Evolutionary conservation across 108 stramenopile species (phyloP).

Genomic region (Aurantiochytrium sp.): DNA sequence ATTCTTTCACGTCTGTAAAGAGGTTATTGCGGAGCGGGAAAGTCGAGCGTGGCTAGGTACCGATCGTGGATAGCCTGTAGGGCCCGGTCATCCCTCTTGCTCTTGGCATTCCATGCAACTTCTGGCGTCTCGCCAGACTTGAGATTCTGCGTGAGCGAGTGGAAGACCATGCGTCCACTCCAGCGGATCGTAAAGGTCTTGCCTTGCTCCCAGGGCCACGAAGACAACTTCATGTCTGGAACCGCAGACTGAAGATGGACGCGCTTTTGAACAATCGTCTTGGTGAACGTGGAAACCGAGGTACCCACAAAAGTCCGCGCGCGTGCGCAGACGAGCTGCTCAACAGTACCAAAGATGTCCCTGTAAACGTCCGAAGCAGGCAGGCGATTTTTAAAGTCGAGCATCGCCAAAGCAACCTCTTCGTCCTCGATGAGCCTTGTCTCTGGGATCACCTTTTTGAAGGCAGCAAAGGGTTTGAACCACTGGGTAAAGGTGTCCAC

Average conservation of each 20-base stretch:
- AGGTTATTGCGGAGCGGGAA: too few species aligned
- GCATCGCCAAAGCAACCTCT: not conserved
- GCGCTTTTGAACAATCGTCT: not conserved
- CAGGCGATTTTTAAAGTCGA: not conserved
- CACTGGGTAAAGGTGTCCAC: not conserved
- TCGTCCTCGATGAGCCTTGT: not conserved
- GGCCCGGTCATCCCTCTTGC: too few species aligned
- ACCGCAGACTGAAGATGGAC: not conserved
- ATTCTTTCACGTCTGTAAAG: too few species aligned
- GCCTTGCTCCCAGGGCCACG: not conserved
- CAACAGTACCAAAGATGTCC: not conserved
- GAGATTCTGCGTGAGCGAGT: not conserved
- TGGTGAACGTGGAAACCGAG: not conserved
- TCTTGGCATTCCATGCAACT: not conserved
- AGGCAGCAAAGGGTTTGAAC: not conserved
- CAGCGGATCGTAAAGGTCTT: not conserved
- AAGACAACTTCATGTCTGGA: not conserved
- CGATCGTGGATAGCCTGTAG: too few species aligned
- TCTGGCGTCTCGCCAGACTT: not conserved
- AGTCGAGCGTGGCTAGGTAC: too few species aligned
- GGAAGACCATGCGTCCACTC: not conserved
- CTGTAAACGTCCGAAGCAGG: not conserved
- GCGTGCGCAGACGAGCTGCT: constrained; percentile 9
- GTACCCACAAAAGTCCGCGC: not conserved
- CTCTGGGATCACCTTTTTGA: not conserved